Percentiles rank a stretch among this genome's conserved stretches.
Conservation (phyloP, 176 grass and related monocot genomes). For the Raddia distichophylla region DNA sequence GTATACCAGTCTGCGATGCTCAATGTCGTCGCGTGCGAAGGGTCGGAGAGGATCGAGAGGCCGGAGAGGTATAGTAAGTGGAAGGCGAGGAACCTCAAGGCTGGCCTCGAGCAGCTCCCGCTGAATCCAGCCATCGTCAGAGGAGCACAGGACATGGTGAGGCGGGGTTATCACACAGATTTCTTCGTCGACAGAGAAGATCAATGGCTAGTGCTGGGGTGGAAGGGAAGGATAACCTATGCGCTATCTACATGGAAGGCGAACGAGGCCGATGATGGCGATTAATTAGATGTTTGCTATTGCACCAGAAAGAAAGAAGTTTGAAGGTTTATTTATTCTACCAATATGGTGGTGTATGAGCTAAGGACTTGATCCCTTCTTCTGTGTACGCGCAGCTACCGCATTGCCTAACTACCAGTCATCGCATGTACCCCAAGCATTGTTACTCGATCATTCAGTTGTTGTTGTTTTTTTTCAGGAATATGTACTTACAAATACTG, state of each 20-base stretch:
- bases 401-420: not conserved
- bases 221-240: conserved; percentile 42
- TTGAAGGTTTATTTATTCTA: not conserved
- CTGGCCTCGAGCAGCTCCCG: conserved; percentile 41
- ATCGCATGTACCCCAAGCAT: not conserved
- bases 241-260: conserved; percentile 45
- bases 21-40: conserved; percentile 51
- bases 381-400: not conserved
- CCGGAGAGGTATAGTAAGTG: conserved; percentile 45
- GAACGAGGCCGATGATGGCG: not conserved
- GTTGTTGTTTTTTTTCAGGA: not conserved
- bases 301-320: conserved; percentile 6
- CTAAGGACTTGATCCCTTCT: not conserved
- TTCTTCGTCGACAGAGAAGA: conserved; percentile 29
- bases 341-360: not conserved
- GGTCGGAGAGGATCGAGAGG: conserved; percentile 39
- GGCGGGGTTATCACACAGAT: conserved; percentile 36
- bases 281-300: conserved; percentile 18
- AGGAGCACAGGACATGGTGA: conserved; percentile 19
- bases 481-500: not conserved
- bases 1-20: not conserved
- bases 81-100: conserved; percentile 31
- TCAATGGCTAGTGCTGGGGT: conserved; percentile 44
- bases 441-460: not conserved
- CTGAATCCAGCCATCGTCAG: conserved; percentile 26